Evolutionary conservation across 805 yeast genomes (phyloP).

Genomic region (Hanseniaspora guilliermondii): DNA sequence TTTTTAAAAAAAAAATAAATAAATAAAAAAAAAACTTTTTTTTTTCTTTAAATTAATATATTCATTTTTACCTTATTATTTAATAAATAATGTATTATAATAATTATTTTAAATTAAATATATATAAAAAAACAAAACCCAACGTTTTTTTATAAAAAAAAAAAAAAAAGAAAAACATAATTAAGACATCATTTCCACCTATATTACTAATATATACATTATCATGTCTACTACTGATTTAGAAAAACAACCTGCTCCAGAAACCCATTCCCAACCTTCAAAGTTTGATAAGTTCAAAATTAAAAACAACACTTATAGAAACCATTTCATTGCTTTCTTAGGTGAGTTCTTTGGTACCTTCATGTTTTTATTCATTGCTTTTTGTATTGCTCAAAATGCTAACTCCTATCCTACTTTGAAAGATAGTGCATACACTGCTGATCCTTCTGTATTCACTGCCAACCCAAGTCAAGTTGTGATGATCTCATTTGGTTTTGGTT

Average conservation of each 20-base stretch:
- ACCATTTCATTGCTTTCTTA: conserved; percentile 53
- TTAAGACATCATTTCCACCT: not conserved
- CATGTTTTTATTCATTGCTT: conserved; percentile 71
- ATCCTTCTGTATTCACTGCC: conserved; percentile 39
- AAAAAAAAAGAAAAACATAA: not conserved
- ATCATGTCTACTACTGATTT: not conserved
- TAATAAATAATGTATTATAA: too few relatives aligned
- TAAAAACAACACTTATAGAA: conserved; percentile 33
- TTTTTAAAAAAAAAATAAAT: too few relatives aligned
- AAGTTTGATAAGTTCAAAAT: not conserved
- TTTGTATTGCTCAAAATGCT: conserved; percentile 71
- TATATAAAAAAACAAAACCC: too few relatives aligned
- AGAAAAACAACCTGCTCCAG: conserved; percentile 2
- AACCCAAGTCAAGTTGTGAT: conserved; percentile 58
- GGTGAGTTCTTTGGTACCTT: conserved; percentile 85
- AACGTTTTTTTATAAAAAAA: too few relatives aligned
- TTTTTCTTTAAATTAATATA: too few relatives aligned
- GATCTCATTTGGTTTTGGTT: conserved; percentile 81
- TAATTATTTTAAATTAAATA: too few relatives aligned
- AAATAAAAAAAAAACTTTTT: too few relatives aligned
- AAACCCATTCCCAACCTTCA: too few relatives aligned
- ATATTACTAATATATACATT: not conserved
- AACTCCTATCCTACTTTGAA: conserved; percentile 38
- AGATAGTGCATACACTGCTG: conserved; percentile 32
- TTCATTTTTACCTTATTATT: too few relatives aligned